A percentile compares a stretch with the other conserved stretches of the same genome.
Conservation (phyloP, 2,329 filamentous ascomycete genomes). For the Monilinia polystroma region DNA sequence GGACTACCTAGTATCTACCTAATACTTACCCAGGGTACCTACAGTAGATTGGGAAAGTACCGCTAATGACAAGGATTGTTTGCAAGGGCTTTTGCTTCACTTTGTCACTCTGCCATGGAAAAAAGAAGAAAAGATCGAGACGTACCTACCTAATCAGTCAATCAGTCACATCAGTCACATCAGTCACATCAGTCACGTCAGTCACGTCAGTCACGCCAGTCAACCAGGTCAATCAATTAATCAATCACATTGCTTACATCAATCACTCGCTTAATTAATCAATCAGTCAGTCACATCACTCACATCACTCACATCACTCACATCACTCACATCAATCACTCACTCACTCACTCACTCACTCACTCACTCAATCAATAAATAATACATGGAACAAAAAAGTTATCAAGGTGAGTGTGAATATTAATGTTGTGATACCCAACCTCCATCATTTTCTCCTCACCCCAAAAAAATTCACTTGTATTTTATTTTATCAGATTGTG, state of each 20-base stretch:
- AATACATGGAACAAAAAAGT: constrained; percentile 14
- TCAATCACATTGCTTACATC: no score
- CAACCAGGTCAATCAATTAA: no score
- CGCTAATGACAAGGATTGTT: constrained; percentile 7
- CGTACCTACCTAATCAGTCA: not conserved
- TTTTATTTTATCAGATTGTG: constrained; percentile 11
- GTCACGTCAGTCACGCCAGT: no score
- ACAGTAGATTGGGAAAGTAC: not conserved
- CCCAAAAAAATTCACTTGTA: not conserved
- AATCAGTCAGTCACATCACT: no score
- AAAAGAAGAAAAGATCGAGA: not conserved
- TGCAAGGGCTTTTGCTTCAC: constrained; percentile 9
- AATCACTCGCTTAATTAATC: no score
- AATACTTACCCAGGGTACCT: no score
- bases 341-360: no score
- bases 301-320: not conserved
- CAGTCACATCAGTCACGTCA: no score
- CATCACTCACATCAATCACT: no score
- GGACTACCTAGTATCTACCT: no score
- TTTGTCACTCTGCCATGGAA: constrained; percentile 2
- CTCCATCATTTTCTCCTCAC: constrained; percentile 16
- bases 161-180: no score
- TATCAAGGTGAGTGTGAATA: constrained; percentile 8
- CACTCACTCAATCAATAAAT: not conserved
- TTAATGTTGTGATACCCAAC: constrained; percentile 23